Percentiles rank a stretch among this genome's conserved stretches.
Evolutionary conservation across 1,284 basidiomycete species (phyloP).

Genomic region (Pseudozyma pruni): DNA sequence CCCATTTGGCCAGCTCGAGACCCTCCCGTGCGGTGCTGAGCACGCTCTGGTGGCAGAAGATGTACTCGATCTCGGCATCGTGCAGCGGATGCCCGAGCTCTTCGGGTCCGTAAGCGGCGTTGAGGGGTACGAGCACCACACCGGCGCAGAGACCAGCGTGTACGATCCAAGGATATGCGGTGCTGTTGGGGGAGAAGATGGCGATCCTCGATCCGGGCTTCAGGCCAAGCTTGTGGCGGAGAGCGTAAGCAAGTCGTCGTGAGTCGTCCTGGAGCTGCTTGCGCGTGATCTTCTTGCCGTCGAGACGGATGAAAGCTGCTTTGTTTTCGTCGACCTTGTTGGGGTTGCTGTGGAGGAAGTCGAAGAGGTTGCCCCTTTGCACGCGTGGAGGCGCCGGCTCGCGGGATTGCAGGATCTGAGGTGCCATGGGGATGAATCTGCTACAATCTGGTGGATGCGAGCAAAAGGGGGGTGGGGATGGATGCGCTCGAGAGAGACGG

Average conservation of each 20-base stretch:
- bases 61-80: conserved; percentile 54
- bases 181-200: conserved; percentile 63
- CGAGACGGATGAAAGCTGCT: conserved; percentile 49
- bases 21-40: conserved; percentile 48
- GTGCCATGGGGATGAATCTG: conserved; percentile 27
- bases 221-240: conserved; percentile 55
- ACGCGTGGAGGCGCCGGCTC: conserved; percentile 30
- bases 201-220: conserved; percentile 53
- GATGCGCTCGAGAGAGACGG: conserved; percentile 1
- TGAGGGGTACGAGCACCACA: conserved; percentile 56
- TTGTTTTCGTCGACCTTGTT: conserved; percentile 48
- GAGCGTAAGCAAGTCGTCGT: conserved; percentile 45
- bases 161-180: conserved; percentile 51
- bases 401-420: conserved; percentile 49
- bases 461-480: not conserved
- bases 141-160: conserved; percentile 55
- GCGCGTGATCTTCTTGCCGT: conserved; percentile 56
- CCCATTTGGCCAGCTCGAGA: conserved; percentile 40
- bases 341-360: conserved; percentile 55
- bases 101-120: conserved; percentile 60
- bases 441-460: not conserved
- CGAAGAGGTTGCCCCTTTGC: conserved; percentile 51
- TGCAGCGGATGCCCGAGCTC: conserved; percentile 60
- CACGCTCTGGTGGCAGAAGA: conserved; percentile 55
- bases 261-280: conserved; percentile 48